These are phyloP conservation scores for Aspergillus conjunctus DNA, from an alignment of 495 filamentous ascomycete species.

Conservation along the genomic window DNA sequence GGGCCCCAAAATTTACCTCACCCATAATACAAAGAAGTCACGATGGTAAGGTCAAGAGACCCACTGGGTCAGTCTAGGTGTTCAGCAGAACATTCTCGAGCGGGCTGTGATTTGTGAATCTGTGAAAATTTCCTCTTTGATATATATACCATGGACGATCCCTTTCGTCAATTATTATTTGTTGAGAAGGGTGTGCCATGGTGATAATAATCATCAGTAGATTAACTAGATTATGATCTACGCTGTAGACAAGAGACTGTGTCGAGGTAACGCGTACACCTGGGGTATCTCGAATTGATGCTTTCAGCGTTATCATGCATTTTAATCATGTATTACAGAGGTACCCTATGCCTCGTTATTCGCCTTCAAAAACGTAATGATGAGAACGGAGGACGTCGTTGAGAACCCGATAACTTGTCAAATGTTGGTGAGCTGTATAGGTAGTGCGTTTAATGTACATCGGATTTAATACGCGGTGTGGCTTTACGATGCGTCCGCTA, in stretches of 20 bases:
- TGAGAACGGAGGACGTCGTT: no score
- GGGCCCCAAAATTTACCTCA: background rate
- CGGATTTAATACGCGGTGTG: no score
- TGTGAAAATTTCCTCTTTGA: conserved; percentile 4
- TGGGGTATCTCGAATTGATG: background rate
- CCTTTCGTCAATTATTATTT: no score
- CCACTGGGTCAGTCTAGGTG: background rate
- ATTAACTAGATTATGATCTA: background rate
- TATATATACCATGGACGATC: background rate
- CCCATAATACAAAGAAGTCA: background rate
- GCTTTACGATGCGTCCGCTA: no score
- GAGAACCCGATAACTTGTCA: no score
- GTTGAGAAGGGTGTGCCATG: no score
- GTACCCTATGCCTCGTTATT: background rate
- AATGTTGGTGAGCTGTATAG: no score
- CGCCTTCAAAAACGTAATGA: background rate
- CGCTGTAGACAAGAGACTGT: background rate
- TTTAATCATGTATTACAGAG: background rate
- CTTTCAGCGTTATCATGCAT: background rate
- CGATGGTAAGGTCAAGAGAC: background rate
- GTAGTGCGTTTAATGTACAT: no score
- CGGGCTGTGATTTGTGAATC: no score
- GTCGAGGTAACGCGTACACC: background rate
- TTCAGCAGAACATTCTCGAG: background rate
- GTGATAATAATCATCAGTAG: background rate